Base-by-base conservation (phyloP, 768 basidiomycete genomes). In the Psilocybe sp. region DNA sequence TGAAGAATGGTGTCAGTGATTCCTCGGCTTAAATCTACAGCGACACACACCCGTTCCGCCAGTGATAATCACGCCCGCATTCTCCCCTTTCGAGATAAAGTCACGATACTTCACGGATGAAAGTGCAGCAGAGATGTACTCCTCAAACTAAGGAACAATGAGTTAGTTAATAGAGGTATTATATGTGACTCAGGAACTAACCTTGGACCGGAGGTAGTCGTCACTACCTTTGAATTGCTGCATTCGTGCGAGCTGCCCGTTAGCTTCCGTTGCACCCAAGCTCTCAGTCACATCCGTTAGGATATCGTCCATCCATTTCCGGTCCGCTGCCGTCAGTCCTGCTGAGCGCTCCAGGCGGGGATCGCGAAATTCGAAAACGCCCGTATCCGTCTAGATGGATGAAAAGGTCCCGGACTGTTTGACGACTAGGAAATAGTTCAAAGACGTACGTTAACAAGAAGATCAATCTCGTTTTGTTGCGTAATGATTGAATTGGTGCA, bases 281-380 rank as follows among this genome's bases (percentile, higher is more conserved):
- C 79, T 78, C 44, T 89, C 84, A 53, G 91, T 91, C 10, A 96
- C 92, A 53, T 92, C 91, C 46, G 77, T 81, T 36, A 95, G 80
- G 49, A 96, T 84, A 57, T 96, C 93, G 61, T 98, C 95, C 80
- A 98, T 92, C 97, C 97, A 99, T 66, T 91, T 95, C 51, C 96
- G 75, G 65, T 98, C 97, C 1, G 95, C 92, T 0, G 97, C 75
- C 2, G 96, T 98, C 56, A 99, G 70, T 5, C 80, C 82, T 16
- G 87, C 81, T 32, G 85, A 72, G 23, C 88, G 78, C 57, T 96
- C 94, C 5, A 97, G 62, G 60, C 78, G 84, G 3, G 85, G 80
- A 64, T 98, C 86, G 36, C 87, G 77, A 71, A 97, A 94, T 59
- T 98, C 95, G 50, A 98, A 81, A 2, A 76, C 71, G 5, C 87